Evolutionary conservation across 176 grass and related monocot genomes (phyloP).

Genomic region (Microstegium vimineum): DNA sequence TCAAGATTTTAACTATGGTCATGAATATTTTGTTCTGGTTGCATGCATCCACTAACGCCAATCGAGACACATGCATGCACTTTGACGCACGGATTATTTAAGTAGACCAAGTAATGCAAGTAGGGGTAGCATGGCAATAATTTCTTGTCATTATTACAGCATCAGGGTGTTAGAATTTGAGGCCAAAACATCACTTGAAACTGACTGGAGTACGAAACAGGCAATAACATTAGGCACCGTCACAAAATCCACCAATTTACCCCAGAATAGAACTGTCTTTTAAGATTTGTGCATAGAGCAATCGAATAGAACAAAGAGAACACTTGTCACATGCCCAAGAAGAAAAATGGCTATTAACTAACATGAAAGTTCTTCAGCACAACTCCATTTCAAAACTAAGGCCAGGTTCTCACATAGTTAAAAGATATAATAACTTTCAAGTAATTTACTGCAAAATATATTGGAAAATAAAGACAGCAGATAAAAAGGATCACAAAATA

Average conservation of each 20-base stretch:
- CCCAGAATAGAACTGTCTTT: background rate
- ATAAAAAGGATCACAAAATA: background rate
- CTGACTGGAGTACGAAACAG: background rate
- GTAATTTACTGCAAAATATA: background rate
- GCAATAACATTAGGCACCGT: background rate
- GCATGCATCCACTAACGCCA: background rate
- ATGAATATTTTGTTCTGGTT: background rate
- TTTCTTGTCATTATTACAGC: background rate
- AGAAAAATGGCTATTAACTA: background rate
- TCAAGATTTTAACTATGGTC: background rate
- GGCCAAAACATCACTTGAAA: background rate
- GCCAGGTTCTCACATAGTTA: background rate
- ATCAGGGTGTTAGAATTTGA: background rate
- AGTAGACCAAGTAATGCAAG: background rate
- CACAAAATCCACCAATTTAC: background rate
- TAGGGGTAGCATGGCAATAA: background rate
- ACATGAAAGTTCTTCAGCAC: background rate
- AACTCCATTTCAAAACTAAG: slow-evolving; percentile 5
- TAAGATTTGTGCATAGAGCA: background rate
- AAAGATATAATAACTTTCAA: background rate
- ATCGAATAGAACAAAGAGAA: background rate
- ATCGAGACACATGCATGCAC: background rate
- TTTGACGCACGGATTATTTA: background rate
- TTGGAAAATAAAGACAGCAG: background rate
- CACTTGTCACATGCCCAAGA: background rate